phyloP scores from a whole-genome alignment of 306 rosid genomes.

The Trifolium fragiferum region DNA sequence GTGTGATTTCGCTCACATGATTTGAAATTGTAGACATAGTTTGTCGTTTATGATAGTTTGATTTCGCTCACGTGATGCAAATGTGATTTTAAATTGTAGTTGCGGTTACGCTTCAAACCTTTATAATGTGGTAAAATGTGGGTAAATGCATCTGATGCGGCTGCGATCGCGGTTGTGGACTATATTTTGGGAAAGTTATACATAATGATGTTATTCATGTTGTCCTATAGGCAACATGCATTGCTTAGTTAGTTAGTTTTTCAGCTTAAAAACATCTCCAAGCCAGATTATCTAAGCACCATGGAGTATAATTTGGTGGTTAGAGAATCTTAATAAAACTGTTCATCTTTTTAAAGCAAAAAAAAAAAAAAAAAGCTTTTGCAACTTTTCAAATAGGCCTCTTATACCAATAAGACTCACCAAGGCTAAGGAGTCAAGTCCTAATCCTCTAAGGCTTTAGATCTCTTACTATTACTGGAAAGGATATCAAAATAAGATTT shows the following conservation, averaged over 20 bases:
- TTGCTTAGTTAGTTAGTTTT: slow-evolving; percentile 27
- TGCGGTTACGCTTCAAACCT: background rate
- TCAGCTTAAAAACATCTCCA: background rate
- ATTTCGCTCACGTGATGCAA: slow-evolving; percentile 10
- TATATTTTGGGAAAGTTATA: slow-evolving; percentile 17
- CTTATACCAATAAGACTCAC: slow-evolving; percentile 27
- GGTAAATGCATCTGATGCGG: background rate
- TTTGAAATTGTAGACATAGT: background rate
- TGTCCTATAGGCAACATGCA: background rate
- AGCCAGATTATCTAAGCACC: too few species aligned
- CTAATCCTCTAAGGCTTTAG: slow-evolving; percentile 20
- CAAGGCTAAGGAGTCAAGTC: slow-evolving; percentile 24
- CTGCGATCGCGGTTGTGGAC: background rate
- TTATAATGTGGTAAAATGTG: background rate
- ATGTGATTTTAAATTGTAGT: background rate
- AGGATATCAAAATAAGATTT: slow-evolving; percentile 20
- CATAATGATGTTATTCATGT: slow-evolving; percentile 20
- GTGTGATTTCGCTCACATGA: slow-evolving; percentile 22
- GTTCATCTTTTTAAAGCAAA: background rate
- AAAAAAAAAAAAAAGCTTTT: background rate
- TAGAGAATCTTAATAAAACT: slow-evolving; percentile 35
- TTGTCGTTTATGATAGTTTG: slow-evolving; percentile 25
- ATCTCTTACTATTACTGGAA: slow-evolving; percentile 9
- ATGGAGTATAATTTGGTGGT: too few species aligned
- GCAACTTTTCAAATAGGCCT: slow-evolving; percentile 21